Evolutionary conservation across 139 green algal genomes (phyloP), one percentile per base, ranked within the genome.

Genomic region (Pseudopediastrum boryanum): DNA sequence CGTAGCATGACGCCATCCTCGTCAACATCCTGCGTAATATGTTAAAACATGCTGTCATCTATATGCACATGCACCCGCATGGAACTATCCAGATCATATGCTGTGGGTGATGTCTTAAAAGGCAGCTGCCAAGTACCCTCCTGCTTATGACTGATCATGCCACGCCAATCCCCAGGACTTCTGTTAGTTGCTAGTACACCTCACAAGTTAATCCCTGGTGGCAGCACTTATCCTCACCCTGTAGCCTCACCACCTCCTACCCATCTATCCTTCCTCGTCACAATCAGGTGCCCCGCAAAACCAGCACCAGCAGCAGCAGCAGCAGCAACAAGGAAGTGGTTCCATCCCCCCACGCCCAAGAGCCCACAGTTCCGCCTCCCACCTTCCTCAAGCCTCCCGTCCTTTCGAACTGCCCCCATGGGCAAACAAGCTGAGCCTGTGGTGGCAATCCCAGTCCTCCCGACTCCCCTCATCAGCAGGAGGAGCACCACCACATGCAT

Each of bases 401-500:
- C n/a, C n/a, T n/a, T n/a, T n/a, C n/a, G n/a, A n/a, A n/a, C 42
- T 75, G 16, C 67, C 67, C 12, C 42, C 27, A 27, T 75, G 67
- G 67, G 67, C 67, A 12, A n/a, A 75, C 21, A 44, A 75, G n/a
- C 27, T 75, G n/a, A 46, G 42, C 4, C 23, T 27, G 2, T 75
- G 67, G 67, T 75, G 67, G 67, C 67, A 62, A 31, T 29, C 65
- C 19, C 10, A 43, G n/a, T n/a, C n/a, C n/a, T n/a, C n/a, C n/a
- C 29, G 35, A n/a, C n/a, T n/a, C n/a, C n/a, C n/a, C n/a, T n/a
- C 35, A 69, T 33, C 61, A 69, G 61, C 61, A 69, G 61, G 33
- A 68, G 59, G 33, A 68, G 59, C 61, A 69, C 8, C 35, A 50
- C 27, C 43, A 35, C 4, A n/a, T n/a, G 61, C 61, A 25, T 35